Base-by-base conservation (phyloP, 2,329 filamentous ascomycete genomes). In the Tolypocladium ovalisporum region DNA sequence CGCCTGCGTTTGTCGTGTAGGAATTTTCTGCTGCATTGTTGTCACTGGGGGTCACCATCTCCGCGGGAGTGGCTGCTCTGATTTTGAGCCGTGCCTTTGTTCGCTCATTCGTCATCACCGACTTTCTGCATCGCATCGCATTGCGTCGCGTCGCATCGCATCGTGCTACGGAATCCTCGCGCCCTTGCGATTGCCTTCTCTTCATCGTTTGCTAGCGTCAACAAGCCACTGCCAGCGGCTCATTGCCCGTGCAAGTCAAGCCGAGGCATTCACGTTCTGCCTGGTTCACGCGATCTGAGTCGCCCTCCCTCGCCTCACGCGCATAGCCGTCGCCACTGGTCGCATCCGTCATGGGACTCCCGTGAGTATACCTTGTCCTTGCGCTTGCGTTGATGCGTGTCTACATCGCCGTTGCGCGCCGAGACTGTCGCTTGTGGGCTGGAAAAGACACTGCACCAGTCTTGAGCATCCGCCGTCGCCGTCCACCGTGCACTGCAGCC, bases 261-360 rank as follows among this genome's bases (percentile, higher is more conserved):
- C 17, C 44, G 27, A 32, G 44, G 22, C 27, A 32, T 49, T 32
- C 44, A 29, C 44, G 15, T 3, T 4, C 27, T 34, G 27, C 17
- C 17, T 51, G 4, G 17, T 34, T 22, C 29, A 51, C 36, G 22
- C 51, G n/a, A 54, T 36, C 22, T 8, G 37, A 34, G 10, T 19
- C 24, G 15, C 5, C 27, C 4, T 10, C 29, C 24, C n/a, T 37
- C 35, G 52, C 24, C 24, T 39, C 35, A 34, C 27, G 15, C 47
- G 19, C 29, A 29, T 34, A 17, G 47, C 29, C 29, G 9, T 35
- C 47, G 17, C 35, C 47, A n/a, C n/a, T 10, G 1, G 29, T 15
- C 47, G 47, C 29, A 32, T 56, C n/a, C 63, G 65, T 51, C 54
- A 78, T 78, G 76, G 76, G 76, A 65, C 75, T 77, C 54, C 76